Evolutionary conservation across 208 protist genomes (phyloP), one percentile per base, ranked within the genome.

Genomic region (Acanthamoeba quina): DNA sequence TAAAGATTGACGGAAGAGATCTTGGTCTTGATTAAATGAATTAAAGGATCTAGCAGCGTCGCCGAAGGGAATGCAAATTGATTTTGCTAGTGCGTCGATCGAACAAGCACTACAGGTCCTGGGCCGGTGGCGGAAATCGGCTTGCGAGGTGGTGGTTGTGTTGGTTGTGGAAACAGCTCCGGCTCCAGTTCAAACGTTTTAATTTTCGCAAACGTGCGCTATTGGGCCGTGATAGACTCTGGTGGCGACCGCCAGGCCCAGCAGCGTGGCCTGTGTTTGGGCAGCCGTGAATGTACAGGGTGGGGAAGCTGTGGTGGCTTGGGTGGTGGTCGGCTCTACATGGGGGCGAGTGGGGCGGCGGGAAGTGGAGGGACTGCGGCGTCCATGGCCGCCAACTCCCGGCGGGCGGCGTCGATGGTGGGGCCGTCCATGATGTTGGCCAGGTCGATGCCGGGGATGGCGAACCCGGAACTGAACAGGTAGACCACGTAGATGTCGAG

Each of bases 391-490:
- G 64, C 64, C 21, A 72, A 19, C 52, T 86, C 47, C 19, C 13
- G 15, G 6, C 52, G 78, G 0, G 78, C 78, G 17, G 78, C 26
- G 11, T 3, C 78, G 52, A 86, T 86, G 29, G 78, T 41, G 78
- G 78, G 3, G 10, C 6, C 3, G 62, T 86, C 78, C 49, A 86
- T 34, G 44, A 86, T n/a, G 26, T 13, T 26, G 13, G 26, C 49
- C 17, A 86, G 41, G 26, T 86, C 78, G 78, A 86, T 64, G 41
- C 78, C 52, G 34, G 44, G 78, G 52, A 86, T 62, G 44, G 72
- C 34, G 29, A 47, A 62, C 7, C 78, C 52, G 3, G 78, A 86
- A 41, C 34, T 44, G 52, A 86, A 86, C 17, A 86, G 78, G 29
- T 86, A 86, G 7, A 86, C 78, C 31, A 86, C 52, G 49, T 86